Percentiles rank a stretch among this genome's conserved stretches.
phyloP scores from a whole-genome alignment of 495 filamentous ascomycete genomes.

The Geoglossum glabrum region DNA sequence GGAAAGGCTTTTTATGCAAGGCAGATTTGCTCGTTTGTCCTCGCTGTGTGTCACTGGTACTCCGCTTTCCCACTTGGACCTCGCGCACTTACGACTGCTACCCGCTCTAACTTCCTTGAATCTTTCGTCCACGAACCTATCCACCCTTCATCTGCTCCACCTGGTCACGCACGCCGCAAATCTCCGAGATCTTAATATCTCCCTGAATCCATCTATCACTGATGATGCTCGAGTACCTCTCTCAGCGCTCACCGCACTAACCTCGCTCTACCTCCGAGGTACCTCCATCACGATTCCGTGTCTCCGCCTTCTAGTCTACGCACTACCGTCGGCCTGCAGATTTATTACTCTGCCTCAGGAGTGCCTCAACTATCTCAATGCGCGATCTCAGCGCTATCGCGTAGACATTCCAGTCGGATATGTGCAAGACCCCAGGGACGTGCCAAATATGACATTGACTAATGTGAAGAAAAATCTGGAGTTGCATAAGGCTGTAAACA shows the following conservation, averaged over 20 bases:
- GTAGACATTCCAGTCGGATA: slow-evolving; percentile 14
- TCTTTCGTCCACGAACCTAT: slow-evolving; percentile 11
- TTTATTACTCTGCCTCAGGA: slow-evolving; percentile 14
- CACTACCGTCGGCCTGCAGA: slow-evolving; percentile 12
- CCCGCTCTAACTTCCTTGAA: not conserved
- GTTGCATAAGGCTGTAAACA: slow-evolving; percentile 14
- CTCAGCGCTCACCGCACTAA: slow-evolving; percentile 12
- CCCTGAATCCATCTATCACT: slow-evolving; percentile 12
- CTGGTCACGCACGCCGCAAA: slow-evolving; percentile 1
- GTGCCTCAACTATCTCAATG: slow-evolving; percentile 13
- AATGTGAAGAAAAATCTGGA: slow-evolving; percentile 17
- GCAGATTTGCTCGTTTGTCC: not conserved
- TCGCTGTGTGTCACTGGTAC: not conserved
- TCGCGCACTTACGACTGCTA: not conserved
- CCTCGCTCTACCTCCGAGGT: slow-evolving; percentile 15
- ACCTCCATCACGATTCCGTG: slow-evolving; percentile 17
- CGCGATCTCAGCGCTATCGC: slow-evolving; percentile 9
- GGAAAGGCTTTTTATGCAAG: not conserved
- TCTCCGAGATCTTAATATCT: slow-evolving; percentile 13
- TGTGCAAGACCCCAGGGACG: slow-evolving; percentile 9
- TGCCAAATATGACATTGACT: slow-evolving; percentile 10
- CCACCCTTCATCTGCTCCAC: slow-evolving; percentile 7
- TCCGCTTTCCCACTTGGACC: not conserved
- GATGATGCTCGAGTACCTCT: slow-evolving; percentile 17
- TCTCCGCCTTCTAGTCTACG: slow-evolving; percentile 15